A percentile compares a stretch with the other conserved stretches of the same genome.
These are phyloP conservation scores for Alternaria triticina DNA, from an alignment of 2,329 filamentous ascomycete species.

Conservation along the genomic window DNA sequence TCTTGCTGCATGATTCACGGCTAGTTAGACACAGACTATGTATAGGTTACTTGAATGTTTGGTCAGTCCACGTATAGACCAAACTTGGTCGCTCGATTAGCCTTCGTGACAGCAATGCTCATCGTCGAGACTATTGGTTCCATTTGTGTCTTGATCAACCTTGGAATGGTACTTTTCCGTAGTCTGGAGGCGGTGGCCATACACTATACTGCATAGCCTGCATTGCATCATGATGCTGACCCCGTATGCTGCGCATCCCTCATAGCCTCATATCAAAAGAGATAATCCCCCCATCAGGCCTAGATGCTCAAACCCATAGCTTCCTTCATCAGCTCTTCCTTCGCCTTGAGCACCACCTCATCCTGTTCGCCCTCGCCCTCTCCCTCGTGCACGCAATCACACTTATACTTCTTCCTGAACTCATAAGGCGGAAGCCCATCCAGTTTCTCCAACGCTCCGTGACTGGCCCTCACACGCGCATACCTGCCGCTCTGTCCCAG, in stretches of 20 bases:
- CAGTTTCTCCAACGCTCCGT: constrained; percentile 61
- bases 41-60: background rate
- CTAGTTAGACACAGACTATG: background rate
- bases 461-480: constrained; percentile 73
- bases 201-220: background rate
- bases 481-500: constrained; percentile 70
- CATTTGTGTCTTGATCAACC: background rate
- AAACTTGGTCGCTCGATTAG: background rate
- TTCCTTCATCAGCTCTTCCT: constrained; percentile 22
- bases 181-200: background rate
- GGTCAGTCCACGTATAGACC: background rate
- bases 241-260: background rate
- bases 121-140: background rate
- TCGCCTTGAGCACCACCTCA: constrained; percentile 5
- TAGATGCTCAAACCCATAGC: constrained; percentile 26
- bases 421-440: constrained; percentile 60
- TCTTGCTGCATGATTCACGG: background rate
- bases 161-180: background rate
- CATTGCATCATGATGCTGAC: background rate
- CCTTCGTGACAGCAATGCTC: background rate
- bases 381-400: constrained; percentile 61
- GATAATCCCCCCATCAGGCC: background rate
- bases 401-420: constrained; percentile 67
- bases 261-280: background rate
- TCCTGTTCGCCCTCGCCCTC: background rate